A percentile compares a stretch with the other conserved stretches of the same genome.
These are phyloP conservation scores for Acacia confusa DNA, from an alignment of 306 rosid genomes.

Conservation along the genomic window DNA sequence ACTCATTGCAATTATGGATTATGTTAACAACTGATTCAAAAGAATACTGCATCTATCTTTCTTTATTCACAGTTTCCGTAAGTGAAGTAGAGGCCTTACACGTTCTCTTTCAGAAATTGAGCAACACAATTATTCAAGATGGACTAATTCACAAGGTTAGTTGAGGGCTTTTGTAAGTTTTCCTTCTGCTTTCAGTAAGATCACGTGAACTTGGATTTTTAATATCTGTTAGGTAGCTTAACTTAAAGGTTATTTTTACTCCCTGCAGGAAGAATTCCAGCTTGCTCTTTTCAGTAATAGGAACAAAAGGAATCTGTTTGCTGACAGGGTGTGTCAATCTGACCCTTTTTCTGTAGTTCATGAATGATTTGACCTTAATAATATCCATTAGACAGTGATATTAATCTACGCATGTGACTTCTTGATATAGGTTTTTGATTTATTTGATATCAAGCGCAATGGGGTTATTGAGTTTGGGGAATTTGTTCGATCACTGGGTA, in stretches of 20 bases:
- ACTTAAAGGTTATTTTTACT: neutral
- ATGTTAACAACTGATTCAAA: conserved; percentile 1
- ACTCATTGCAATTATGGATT: neutral
- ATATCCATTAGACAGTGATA: conserved; percentile 1
- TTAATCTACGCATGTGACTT: conserved; percentile 15
- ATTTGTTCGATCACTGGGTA: conserved; percentile 76
- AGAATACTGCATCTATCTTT: neutral
- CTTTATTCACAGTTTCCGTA: conserved; percentile 56
- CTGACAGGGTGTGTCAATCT: conserved; percentile 69
- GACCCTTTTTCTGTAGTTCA: conserved; percentile 1
- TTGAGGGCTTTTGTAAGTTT: neutral
- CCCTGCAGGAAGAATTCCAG: conserved; percentile 86
- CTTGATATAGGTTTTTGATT: conserved; percentile 61
- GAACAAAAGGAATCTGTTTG: conserved; percentile 67
- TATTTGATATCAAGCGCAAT: conserved; percentile 75
- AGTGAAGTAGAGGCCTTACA: conserved; percentile 80
- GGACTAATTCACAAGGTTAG: conserved; percentile 83
- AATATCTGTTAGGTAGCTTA: conserved; percentile 9
- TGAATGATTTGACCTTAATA: conserved; percentile 11
- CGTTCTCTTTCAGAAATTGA: conserved; percentile 78
- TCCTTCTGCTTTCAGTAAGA: conserved; percentile 6
- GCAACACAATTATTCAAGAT: conserved; percentile 78
- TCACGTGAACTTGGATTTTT: neutral
- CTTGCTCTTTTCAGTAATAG: conserved; percentile 77
- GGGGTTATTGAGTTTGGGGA: conserved; percentile 89